phyloP scores from a whole-genome alignment of 208 protist genomes.

The Trypanosoma conorhini region DNA sequence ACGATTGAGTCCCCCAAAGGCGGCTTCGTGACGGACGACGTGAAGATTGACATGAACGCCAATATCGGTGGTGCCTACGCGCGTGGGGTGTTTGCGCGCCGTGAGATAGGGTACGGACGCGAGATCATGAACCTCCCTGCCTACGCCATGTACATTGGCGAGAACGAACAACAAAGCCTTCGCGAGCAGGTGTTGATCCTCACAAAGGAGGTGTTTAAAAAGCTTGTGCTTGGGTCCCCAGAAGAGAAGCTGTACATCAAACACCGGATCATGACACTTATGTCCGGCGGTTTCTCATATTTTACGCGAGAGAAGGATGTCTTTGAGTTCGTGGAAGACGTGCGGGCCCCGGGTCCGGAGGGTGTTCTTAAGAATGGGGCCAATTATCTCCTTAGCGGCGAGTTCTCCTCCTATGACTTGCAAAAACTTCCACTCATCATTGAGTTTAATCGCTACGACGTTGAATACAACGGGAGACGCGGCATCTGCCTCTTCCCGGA shows the following conservation, averaged over 20 bases:
- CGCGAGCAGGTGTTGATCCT: conserved; percentile 76
- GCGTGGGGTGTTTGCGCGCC: conserved; percentile 69
- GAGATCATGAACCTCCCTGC: conserved; percentile 84
- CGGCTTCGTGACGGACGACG: conserved; percentile 78
- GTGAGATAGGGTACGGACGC: conserved; percentile 77
- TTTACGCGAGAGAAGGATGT: conserved; percentile 87
- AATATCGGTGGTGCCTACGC: conserved; percentile 74
- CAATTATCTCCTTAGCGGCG: conserved; percentile 66
- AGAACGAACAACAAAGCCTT: conserved; percentile 43
- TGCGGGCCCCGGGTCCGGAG: conserved; percentile 55
- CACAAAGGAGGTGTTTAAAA: conserved; percentile 73
- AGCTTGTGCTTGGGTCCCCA: conserved; percentile 53
- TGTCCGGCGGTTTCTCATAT: conserved; percentile 84
- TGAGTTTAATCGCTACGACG: conserved; percentile 87
- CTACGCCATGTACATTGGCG: conserved; percentile 80
- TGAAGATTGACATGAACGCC: conserved; percentile 76
- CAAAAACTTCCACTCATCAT: conserved; percentile 83
- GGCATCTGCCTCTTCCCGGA: conserved; percentile 85
- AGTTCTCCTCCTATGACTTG: conserved; percentile 83
- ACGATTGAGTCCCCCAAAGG: conserved; percentile 52
- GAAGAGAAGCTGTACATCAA: conserved; percentile 78
- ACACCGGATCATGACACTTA: conserved; percentile 68
- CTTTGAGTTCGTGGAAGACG: conserved; percentile 81
- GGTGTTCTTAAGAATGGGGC: conserved; percentile 64
- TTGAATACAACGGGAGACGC: conserved; percentile 75